Evolutionary conservation across 768 basidiomycete genomes (phyloP).

Genomic region (Termitomyces sp.): DNA sequence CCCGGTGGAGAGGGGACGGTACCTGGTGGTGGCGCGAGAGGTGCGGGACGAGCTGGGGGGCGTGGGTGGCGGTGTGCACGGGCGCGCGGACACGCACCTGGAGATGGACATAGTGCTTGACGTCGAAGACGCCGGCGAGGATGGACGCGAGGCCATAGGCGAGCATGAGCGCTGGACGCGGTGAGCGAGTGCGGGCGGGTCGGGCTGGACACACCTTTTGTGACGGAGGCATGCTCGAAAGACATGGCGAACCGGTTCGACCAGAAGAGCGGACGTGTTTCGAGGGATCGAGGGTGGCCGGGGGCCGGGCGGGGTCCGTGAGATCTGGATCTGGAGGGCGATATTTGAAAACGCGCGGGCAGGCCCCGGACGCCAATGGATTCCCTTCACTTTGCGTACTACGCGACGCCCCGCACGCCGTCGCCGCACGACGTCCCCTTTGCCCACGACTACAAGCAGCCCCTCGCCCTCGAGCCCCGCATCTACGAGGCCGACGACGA

Average conservation of each 20-base stretch:
- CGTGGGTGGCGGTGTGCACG: not conserved
- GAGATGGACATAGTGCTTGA: conserved; percentile 85
- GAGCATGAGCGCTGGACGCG: conserved; percentile 66
- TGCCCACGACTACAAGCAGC: conserved; percentile 18
- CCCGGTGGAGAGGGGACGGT: too few relatives aligned
- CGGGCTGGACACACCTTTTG: conserved; percentile 71
- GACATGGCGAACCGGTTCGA: conserved; percentile 41
- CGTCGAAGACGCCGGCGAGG: conserved; percentile 69
- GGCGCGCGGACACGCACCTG: conserved; percentile 37
- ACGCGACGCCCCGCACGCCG: conserved; percentile 68
- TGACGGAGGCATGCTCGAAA: conserved; percentile 78
- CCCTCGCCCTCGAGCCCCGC: conserved; percentile 35
- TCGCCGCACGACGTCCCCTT: conserved; percentile 48
- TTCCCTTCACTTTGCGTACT: too few relatives aligned
- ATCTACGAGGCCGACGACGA: conserved; percentile 44
- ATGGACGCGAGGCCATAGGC: conserved; percentile 67
- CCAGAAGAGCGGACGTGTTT: conserved; percentile 24
- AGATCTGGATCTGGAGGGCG: not conserved
- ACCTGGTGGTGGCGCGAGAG: conserved; percentile 89
- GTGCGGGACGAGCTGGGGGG: conserved; percentile 70
- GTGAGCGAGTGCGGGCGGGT: not conserved
- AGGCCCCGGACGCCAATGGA: not conserved
- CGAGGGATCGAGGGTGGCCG: conserved; percentile 23
- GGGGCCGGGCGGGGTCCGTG: conserved; percentile 20
- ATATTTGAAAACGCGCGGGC: not conserved